phyloP scores from a whole-genome alignment of 257 asterid genomes.

The Mitragyna speciosa region DNA sequence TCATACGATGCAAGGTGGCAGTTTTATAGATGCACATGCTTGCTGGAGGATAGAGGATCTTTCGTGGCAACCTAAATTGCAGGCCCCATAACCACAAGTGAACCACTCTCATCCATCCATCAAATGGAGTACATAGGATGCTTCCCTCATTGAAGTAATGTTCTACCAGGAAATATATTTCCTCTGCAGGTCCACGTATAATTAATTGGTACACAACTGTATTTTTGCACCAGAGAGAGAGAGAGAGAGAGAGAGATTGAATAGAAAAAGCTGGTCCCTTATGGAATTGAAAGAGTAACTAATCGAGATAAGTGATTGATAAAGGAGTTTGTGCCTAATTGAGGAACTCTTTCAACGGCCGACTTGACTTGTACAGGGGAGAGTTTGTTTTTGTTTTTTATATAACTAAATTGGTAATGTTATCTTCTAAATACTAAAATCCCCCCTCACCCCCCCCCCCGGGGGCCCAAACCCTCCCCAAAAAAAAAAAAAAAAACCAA shows the following conservation, averaged over 20 bases:
- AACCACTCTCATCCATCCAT: not conserved
- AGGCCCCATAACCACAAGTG: not conserved
- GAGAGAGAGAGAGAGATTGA: no score
- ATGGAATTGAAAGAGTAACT: not conserved
- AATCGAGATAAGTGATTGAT: not conserved
- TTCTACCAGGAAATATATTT: not conserved
- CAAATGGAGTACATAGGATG: not conserved
- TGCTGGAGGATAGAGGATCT: not conserved
- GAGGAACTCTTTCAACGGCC: not conserved
- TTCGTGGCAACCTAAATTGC: not conserved
- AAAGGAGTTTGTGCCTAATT: not conserved
- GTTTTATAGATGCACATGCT: not conserved
- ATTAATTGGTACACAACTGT: not conserved
- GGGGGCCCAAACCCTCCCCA: no score
- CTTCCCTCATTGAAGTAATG: not conserved
- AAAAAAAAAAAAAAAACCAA: no score
- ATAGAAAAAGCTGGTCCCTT: not conserved
- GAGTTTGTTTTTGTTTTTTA: no score
- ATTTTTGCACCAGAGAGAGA: not conserved
- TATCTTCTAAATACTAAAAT: no score
- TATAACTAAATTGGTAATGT: no score
- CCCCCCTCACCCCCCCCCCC: not conserved
- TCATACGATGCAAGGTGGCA: not conserved
- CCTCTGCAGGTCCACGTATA: not conserved
- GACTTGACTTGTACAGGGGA: not conserved